phyloP scores from a whole-genome alignment of 2,329 filamentous ascomycete species.

The Colletotrichum navitas region DNA sequence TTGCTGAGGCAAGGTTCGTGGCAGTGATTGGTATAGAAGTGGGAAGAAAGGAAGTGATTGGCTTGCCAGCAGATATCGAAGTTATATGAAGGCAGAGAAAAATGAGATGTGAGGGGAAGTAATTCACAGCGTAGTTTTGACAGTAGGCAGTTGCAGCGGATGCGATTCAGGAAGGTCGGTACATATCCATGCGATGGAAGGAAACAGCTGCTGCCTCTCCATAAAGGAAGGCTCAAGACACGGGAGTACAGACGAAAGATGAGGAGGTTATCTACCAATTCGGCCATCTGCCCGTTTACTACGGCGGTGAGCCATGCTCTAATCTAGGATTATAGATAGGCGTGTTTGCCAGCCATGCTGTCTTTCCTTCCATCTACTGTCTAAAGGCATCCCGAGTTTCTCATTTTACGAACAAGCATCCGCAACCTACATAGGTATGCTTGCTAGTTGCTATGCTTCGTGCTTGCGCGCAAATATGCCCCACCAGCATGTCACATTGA shows the following conservation, averaged over 20 bases:
- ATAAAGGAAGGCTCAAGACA: too few species aligned
- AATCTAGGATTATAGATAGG: neutral
- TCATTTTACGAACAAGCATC: neutral
- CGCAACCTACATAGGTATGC: neutral
- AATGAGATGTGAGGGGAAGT: neutral
- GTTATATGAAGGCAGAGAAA: too few species aligned
- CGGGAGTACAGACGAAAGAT: neutral
- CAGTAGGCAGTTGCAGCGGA: neutral
- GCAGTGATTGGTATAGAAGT: neutral
- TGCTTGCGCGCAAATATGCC: constrained; percentile 63
- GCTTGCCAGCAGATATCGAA: neutral
- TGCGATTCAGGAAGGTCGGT: neutral
- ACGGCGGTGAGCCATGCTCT: neutral
- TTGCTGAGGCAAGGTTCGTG: neutral
- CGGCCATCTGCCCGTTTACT: neutral
- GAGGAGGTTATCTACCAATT: neutral
- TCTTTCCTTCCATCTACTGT: neutral
- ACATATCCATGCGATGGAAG: too few species aligned
- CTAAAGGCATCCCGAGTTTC: neutral
- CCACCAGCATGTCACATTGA: constrained; percentile 75
- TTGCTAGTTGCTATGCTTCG: neutral
- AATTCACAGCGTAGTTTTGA: neutral
- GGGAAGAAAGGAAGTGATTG: neutral
- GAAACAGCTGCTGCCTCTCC: neutral
- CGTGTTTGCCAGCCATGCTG: neutral